A percentile compares a stretch with the other conserved stretches of the same genome.
These are phyloP conservation scores for Pleodorina starrii DNA, from an alignment of 139 green algal genomes.

Conservation along the genomic window DNA sequence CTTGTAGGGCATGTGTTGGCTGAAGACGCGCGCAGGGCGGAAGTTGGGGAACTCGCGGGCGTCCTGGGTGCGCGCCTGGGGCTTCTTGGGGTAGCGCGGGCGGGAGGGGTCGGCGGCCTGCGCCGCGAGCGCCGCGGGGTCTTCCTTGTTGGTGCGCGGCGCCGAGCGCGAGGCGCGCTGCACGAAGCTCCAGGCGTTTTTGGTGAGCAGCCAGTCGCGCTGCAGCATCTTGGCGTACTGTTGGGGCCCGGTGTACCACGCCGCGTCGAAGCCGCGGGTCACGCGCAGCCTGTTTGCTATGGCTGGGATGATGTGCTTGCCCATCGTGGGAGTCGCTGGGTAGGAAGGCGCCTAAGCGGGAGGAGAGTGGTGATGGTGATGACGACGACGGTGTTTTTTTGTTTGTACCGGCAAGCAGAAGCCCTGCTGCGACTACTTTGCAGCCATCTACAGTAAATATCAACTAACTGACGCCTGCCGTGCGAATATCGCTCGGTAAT, in stretches of 20 bases:
- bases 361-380: too few relatives aligned
- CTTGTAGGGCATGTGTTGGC: slow-evolving; percentile 61
- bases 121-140: neutral
- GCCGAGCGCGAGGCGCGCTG: slow-evolving; percentile 41
- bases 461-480: too few relatives aligned
- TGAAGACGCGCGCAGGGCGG: slow-evolving; percentile 51
- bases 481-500: too few relatives aligned
- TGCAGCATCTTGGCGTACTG: slow-evolving; percentile 59
- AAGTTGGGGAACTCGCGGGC: slow-evolving; percentile 57
- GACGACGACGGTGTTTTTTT: too few relatives aligned
- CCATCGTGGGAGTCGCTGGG: slow-evolving; percentile 6
- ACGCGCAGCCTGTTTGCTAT: slow-evolving; percentile 41
- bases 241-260: slow-evolving; percentile 46
- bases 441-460: too few relatives aligned
- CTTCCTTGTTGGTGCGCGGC: slow-evolving; percentile 42
- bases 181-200: slow-evolving; percentile 56
- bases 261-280: slow-evolving; percentile 52
- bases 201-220: slow-evolving; percentile 56
- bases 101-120: slow-evolving; percentile 19
- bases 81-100: slow-evolving; percentile 44
- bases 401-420: too few relatives aligned
- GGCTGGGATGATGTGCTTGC: slow-evolving; percentile 34
- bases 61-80: slow-evolving; percentile 16
- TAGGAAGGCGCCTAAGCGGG: too few relatives aligned
- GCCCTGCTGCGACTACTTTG: too few relatives aligned